A percentile compares a stretch with the other conserved stretches of the same genome.
phyloP scores from a whole-genome alignment of 148 eudicot genomes.

The Persicaria maculosa region DNA sequence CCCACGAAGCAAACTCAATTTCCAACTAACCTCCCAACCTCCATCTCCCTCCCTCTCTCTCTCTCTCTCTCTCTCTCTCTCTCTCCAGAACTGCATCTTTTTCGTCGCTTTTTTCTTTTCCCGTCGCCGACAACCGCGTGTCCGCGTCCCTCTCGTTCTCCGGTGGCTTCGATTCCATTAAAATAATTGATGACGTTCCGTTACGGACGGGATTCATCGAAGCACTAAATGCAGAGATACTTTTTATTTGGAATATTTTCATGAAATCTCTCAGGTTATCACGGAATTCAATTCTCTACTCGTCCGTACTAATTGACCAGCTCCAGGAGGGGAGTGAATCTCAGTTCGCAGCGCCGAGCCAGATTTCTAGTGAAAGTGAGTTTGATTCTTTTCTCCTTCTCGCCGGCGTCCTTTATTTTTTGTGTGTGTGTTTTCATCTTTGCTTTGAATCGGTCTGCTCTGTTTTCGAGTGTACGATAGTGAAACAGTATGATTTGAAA shows the following conservation, averaged over 20 bases:
- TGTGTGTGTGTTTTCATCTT: not conserved
- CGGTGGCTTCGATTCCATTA: not conserved
- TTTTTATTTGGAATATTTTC: not conserved
- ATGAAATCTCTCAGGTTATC: not conserved
- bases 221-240: constrained; percentile 2
- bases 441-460: not conserved
- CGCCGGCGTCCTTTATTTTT: not conserved
- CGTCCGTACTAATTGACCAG: not conserved
- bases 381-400: not conserved
- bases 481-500: not conserved
- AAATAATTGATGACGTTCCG: not conserved
- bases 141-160: not conserved
- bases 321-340: not conserved
- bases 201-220: not conserved
- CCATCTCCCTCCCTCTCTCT: not conserved
- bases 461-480: not conserved
- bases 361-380: not conserved
- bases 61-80: not conserved
- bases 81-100: not conserved
- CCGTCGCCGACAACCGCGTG: constrained; percentile 2
- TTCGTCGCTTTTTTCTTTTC: not conserved
- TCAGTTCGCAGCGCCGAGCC: not conserved
- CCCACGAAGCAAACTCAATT: not conserved
- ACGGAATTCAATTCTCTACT: constrained; percentile 4
- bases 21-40: constrained; percentile 8